Evolutionary conservation across 306 rosid species (phyloP).

Genomic region (Acacia crassicarpa): DNA sequence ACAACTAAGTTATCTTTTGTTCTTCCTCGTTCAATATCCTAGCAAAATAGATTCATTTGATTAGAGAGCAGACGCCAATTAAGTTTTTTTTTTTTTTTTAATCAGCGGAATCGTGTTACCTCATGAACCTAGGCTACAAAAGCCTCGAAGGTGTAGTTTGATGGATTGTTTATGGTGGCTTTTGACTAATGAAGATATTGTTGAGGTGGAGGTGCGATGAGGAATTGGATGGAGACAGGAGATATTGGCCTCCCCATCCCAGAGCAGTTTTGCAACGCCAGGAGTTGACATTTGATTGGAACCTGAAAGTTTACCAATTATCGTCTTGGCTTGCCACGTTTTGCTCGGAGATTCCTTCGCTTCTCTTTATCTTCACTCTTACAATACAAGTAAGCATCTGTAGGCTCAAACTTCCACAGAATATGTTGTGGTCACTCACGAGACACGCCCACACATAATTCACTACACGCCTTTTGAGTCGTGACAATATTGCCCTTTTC

Average conservation of each 20-base stretch:
- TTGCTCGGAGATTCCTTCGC: constrained; percentile 24
- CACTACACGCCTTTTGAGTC: not conserved
- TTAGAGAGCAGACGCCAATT: not conserved
- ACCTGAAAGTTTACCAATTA: not conserved
- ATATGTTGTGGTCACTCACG: not conserved
- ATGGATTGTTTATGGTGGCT: constrained; percentile 43
- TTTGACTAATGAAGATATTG: constrained; percentile 58
- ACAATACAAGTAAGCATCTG: constrained; percentile 20
- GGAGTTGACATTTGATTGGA: constrained; percentile 62
- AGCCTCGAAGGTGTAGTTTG: constrained; percentile 81
- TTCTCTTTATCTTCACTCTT: not conserved
- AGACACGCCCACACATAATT: constrained; percentile 2
- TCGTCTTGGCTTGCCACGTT: constrained; percentile 30
- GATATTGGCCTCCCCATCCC: constrained; percentile 68
- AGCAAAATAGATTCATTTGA: not conserved
- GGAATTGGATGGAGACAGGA: constrained; percentile 65
- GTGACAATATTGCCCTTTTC: constrained; percentile 28
- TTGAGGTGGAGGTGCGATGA: constrained; percentile 37
- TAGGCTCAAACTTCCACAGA: constrained; percentile 30
- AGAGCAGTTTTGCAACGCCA: constrained; percentile 80
- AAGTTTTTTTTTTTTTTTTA: not conserved
- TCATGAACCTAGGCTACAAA: constrained; percentile 76
- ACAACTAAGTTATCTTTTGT: no score
- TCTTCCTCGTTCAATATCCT: no score
- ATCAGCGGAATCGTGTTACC: constrained; percentile 67